Evolutionary conservation across 177 flowering plant genomes (phyloP), one percentile per base, ranked within the genome.

Genomic region (Vitis hybrid): DNA sequence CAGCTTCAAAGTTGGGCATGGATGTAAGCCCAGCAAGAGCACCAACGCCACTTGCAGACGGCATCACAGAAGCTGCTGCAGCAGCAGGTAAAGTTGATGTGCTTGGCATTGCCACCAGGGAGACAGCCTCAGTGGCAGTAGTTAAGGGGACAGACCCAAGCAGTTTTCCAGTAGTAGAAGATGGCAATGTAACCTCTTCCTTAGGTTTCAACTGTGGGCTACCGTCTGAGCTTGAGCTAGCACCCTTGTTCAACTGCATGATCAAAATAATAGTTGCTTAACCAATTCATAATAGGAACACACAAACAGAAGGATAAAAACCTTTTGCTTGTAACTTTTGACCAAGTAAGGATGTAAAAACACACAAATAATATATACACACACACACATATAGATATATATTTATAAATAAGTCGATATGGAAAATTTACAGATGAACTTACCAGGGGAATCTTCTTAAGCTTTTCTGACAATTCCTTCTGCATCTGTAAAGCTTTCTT

Each of bases 401-500:
- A 27, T 27, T 27, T 27, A 27, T 2, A 27, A 2, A 27, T 27
- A 27, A 27, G 30, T 27, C 30, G 30, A 15, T 54, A 14, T 19
- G 56, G 0, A 32, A 40, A 14, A 48, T 56, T 4, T 51, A 14
- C 32, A 15, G 12, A 40, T 4, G 13, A 66, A 80, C 91, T 76
- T 85, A 96, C 99, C 79, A 66, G 60, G n/a, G 93, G 92, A 65
- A 90, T 76, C 78, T 85, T 96, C 85, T 92, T 96, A 82, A 91
- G 49, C 83, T 91, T 95, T 72, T 88, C 97, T 14, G 86, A 62
- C 73, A 93, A 70, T 75, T 90, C 93, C 83, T 95, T 95, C 79
- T 89, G 91, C 93, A 72, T 94, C 72, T 91, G 98, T 70, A 96
- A 83, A 66, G 91, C 87, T 85, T 80, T 87, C 86, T 91, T 93